Evolutionary conservation across 2,329 filamentous ascomycete genomes (phyloP), one percentile per base, ranked within the genome.

Genomic region (Penicillium sclerotigenum): DNA sequence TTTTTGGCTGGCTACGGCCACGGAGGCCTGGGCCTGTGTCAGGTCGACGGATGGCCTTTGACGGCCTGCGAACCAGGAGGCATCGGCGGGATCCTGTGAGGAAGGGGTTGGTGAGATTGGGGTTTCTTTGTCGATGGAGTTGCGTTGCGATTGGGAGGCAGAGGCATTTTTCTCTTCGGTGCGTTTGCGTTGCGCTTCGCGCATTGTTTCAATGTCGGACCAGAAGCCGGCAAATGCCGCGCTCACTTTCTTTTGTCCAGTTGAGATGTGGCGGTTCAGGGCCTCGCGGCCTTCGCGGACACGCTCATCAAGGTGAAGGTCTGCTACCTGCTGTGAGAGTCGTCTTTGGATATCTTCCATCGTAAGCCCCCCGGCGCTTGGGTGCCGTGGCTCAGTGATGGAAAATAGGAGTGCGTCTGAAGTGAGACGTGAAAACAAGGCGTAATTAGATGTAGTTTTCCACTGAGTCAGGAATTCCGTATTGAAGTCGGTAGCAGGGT

Each of bases 321-420:
- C 93, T 63, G 93, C 89, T 47, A 99, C 90, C 75, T 97, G 94
- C 72, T 95, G 89, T 34, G 91, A 87, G 33, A 99, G 83, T 24
- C 94, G 84, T 48, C 94, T 84, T 71, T 97, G 93, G 13, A 99
- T 88, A 71, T 99, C 94, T 64, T 97, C 94, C 60, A 99, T 91
- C 1, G 88, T 92, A 20, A 99, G 81, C 0, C 91, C 93, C 26
- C 94, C 94, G 1, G 92, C 92, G 71, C 90, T 97, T 4, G 94
- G 94, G 73, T 99, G 94, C 59, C 87, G 87, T 1, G 94, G 94
- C 69, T 96, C 91, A 14, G 95, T 89, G 60, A 99, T 90, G 64
- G 96, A 93, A 69, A 97, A 99, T 16, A 99, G 82, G 67, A 96
- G 89, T 16, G 87, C 87, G 69, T 97, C 92, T 2, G 73, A 74